Evolutionary conservation across 805 yeast genomes (phyloP), one percentile per base, ranked within the genome.

Genomic region (Tetrapisispora nanseiensis): DNA sequence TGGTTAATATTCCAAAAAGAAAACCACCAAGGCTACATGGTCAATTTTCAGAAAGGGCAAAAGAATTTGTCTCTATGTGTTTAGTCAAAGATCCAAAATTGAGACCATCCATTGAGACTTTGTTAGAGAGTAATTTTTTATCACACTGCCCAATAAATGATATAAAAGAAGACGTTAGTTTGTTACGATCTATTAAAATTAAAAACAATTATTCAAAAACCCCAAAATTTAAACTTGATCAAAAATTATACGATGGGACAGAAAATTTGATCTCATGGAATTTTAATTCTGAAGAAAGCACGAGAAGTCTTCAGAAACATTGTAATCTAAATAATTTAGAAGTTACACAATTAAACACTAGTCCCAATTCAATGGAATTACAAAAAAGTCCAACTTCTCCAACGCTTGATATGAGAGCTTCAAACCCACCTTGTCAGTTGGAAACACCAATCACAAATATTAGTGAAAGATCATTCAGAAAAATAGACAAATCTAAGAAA

Each of bases 31-130:
- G 41, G 21, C 38, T 58, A 28, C 59, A 54, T 28, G 64, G 62
- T 2, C 43, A 46, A 63, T 63, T 50, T 42, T 46, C 60, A 7
- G 50, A 51, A n/a, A 46, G 50, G 7, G 59, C 73, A 29, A 75
- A 68, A 44, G 68, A 67, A 43, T 84, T 90, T 62, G 76, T 82
- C 24, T 65, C 68, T 26, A 63, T 65, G 37, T 87, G 96, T 57
- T 63, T 90, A 45, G 61, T 70, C 18, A 86, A 81, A 58, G 75
- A 77, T 46, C 92, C 95, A 1, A 47, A 47, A 2, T 56, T 67
- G 43, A 70, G 97, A 48, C 87, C 90, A 0, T 60, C 75, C 15
- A 84, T 90, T 0, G 46, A 57, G 0, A 63, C 66, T 12, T 65
- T 92, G 37, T 63, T 84, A 44, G 70, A 69, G 34, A 72, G 71